A percentile compares a stretch with the other conserved stretches of the same genome.
Evolutionary conservation across 2,329 filamentous ascomycete species (phyloP).

Genomic region (Fonsecaea erecta): DNA sequence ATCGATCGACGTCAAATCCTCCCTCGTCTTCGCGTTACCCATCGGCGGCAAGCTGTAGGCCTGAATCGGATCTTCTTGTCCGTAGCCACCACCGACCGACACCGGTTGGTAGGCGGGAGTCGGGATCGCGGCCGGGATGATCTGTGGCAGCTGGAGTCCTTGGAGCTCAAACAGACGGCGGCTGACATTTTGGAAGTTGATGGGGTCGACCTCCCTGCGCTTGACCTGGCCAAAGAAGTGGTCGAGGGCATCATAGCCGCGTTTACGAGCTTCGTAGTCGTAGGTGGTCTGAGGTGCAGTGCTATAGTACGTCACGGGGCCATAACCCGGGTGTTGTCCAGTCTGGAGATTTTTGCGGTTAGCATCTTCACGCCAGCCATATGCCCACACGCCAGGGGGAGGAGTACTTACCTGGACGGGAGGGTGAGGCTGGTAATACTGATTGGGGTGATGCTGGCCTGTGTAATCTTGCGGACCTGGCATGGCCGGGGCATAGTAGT

Average conservation of each 20-base stretch:
- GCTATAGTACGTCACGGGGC: constrained; percentile 77
- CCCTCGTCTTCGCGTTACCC: constrained; percentile 87
- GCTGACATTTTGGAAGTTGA: constrained; percentile 88
- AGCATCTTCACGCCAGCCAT: background rate
- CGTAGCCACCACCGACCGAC: constrained; percentile 57
- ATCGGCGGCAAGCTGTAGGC: constrained; percentile 85
- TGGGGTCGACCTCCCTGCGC: constrained; percentile 85
- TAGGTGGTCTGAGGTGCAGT: constrained; percentile 68
- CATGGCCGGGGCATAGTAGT: constrained; percentile 38
- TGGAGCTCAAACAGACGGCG: constrained; percentile 84
- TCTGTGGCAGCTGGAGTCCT: constrained; percentile 65
- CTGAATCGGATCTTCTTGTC: constrained; percentile 66
- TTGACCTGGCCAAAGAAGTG: constrained; percentile 95
- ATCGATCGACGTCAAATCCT: constrained; percentile 90
- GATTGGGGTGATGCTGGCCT: constrained; percentile 38
- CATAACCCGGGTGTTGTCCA: constrained; percentile 63
- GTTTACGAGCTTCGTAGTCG: constrained; percentile 76
- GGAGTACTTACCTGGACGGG: constrained; percentile 26
- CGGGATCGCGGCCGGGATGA: constrained; percentile 54
- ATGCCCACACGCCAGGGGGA: background rate
- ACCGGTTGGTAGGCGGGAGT: constrained; percentile 59
- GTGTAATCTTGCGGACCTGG: constrained; percentile 37
- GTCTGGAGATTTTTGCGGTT: constrained; percentile 48
- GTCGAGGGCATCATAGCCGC: constrained; percentile 84
- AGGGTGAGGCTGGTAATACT: constrained; percentile 39